Conservation (phyloP, 352 stramenopile species). For the Pelagophyceae sp. region DNA sequence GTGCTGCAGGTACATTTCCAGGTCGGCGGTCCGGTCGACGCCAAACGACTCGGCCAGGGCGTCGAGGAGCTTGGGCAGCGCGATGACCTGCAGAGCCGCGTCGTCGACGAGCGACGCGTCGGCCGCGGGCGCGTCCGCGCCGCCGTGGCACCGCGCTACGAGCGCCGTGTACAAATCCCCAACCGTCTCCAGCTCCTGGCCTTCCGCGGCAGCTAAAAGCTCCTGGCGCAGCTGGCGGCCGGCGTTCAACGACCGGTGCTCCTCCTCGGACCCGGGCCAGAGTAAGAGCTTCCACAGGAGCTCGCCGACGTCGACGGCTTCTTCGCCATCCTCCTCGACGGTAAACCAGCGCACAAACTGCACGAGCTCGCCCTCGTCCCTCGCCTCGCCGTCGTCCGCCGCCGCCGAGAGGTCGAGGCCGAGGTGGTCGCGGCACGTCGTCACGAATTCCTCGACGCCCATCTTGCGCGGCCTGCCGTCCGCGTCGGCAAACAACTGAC, state of each 20-base stretch:
- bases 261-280: slow-evolving; percentile 17
- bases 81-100: not conserved
- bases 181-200: slow-evolving; percentile 1
- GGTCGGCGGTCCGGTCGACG: not conserved
- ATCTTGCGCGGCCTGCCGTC: slow-evolving; percentile 3
- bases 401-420: not conserved
- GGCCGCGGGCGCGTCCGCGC: not conserved
- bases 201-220: not conserved
- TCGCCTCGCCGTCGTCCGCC: not conserved
- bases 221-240: not conserved
- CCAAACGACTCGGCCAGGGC: not conserved
- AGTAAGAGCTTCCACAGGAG: slow-evolving; percentile 11
- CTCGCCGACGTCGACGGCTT: slow-evolving; percentile 11
- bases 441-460: slow-evolving; percentile 2
- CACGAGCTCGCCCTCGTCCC: not conserved
- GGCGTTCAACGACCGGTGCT: slow-evolving; percentile 1
- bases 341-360: not conserved
- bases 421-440: not conserved
- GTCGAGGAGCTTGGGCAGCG: not conserved
- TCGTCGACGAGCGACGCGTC: not conserved
- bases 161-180: not conserved
- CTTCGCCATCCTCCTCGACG: not conserved
- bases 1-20: slow-evolving; percentile 1
- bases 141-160: not conserved
- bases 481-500: slow-evolving; percentile 9